Conservation (phyloP, 2,329 filamentous ascomycete species). For the Alternaria arborescens region DNA sequence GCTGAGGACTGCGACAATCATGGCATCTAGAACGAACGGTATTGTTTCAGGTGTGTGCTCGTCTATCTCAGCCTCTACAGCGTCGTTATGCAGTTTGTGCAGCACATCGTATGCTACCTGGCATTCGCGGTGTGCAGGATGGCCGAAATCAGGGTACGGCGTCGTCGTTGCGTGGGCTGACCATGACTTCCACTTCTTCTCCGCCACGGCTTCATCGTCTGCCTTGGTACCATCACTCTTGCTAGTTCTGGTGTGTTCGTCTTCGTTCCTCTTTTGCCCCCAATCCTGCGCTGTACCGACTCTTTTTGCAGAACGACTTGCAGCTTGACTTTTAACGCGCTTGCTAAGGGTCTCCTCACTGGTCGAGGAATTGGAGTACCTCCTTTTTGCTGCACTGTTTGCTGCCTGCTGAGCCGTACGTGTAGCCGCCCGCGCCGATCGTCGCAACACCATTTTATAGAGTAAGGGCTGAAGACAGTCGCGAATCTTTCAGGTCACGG, state of each 20-base stretch:
- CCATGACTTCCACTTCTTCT: constrained; percentile 16
- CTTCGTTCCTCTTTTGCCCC: not conserved
- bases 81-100: constrained; percentile 9
- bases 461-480: not conserved
- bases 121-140: constrained; percentile 12
- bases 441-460: not conserved
- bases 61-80: constrained; percentile 10
- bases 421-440: not conserved
- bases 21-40: constrained; percentile 12
- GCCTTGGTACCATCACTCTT: not conserved
- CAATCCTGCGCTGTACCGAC: not conserved
- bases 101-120: constrained; percentile 11
- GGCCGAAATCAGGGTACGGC: constrained; percentile 12
- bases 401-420: not conserved
- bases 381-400: not conserved
- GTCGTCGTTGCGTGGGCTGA: constrained; percentile 15
- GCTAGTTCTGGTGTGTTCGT: not conserved
- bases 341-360: not conserved
- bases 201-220: not conserved
- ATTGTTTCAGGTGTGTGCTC: constrained; percentile 9
- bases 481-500: not conserved
- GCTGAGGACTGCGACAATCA: constrained; percentile 11
- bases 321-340: not conserved
- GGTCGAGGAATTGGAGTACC: not conserved
- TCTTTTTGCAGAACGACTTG: not conserved